These are phyloP conservation scores for Friedmanniomyces simplex DNA, from an alignment of 495 filamentous ascomycete species.

Conservation along the genomic window DNA sequence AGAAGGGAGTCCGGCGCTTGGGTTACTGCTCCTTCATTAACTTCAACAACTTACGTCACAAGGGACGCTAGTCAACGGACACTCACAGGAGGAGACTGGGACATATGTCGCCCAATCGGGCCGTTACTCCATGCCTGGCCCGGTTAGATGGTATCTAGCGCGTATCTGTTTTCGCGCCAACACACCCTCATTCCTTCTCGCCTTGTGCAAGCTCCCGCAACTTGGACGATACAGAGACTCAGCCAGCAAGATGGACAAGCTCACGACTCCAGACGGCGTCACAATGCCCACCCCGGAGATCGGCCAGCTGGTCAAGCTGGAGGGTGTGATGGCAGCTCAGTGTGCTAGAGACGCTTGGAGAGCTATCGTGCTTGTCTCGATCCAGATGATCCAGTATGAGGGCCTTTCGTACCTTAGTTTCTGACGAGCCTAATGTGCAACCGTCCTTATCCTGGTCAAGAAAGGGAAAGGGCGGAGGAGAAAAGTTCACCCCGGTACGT, in stretches of 20 bases:
- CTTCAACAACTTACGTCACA: no score
- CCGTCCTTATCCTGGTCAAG: constrained; percentile 47
- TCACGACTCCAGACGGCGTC: background rate
- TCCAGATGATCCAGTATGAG: constrained; percentile 32
- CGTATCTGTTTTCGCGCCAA: no score
- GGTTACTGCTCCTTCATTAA: no score
- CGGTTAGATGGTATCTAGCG: no score
- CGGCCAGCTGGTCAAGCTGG: constrained; percentile 25
- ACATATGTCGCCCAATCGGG: no score
- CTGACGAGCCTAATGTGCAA: constrained; percentile 40
- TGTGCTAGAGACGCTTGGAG: constrained; percentile 19
- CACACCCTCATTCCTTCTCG: no score
- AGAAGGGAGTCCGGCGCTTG: no score
- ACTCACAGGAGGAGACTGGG: no score
- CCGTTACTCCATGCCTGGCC: no score
- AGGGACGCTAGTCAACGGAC: no score
- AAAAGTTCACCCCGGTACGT: constrained; percentile 34
- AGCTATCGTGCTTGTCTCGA: constrained; percentile 27
- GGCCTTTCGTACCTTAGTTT: constrained; percentile 52
- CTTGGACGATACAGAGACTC: no score
- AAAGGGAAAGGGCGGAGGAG: constrained; percentile 40
- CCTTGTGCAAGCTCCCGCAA: no score
- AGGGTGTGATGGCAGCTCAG: constrained; percentile 17
- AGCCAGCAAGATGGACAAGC: background rate
- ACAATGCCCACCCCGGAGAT: constrained; percentile 21